These are phyloP conservation scores for Ophiocordyceps unilateralis DNA, from an alignment of 2,329 filamentous ascomycete species.

Conservation along the genomic window DNA sequence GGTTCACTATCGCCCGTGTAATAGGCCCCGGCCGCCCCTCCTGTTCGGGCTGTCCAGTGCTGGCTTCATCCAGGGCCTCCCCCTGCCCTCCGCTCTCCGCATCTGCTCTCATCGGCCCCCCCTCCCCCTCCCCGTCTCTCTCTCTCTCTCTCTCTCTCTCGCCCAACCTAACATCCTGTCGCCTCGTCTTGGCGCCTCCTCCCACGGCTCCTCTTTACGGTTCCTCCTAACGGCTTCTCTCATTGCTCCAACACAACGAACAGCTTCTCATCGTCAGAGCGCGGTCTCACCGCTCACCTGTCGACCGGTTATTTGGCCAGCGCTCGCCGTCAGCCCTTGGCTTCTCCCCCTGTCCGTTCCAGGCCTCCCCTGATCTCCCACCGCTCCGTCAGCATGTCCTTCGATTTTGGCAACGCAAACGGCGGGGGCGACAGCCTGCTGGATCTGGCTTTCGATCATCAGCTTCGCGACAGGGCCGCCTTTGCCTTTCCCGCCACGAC, in stretches of 20 bases:
- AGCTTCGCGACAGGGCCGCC: slow-evolving; percentile 36
- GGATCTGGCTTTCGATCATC: slow-evolving; percentile 42
- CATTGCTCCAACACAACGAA: neutral
- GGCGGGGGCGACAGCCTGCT: slow-evolving; percentile 40
- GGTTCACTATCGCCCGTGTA: neutral
- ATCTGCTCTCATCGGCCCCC: neutral
- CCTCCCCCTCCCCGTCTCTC: neutral
- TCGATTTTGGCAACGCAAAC: slow-evolving; percentile 38
- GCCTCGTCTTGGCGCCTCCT: slow-evolving; percentile 10
- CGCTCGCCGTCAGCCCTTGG: slow-evolving; percentile 7
- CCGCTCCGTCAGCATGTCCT: slow-evolving; percentile 29
- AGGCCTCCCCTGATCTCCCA: slow-evolving; percentile 14
- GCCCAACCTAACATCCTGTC: neutral
- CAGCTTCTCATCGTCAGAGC: slow-evolving; percentile 19
- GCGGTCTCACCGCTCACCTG: slow-evolving; percentile 23
- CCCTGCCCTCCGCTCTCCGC: neutral
- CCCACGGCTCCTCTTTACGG: slow-evolving; percentile 9
- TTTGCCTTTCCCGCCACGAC: slow-evolving; percentile 11
- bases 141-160: neutral
- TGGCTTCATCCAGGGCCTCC: neutral
- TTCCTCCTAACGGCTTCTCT: neutral
- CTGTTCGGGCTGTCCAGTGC: neutral
- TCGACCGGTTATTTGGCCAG: neutral
- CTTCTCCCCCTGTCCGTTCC: slow-evolving; percentile 10
- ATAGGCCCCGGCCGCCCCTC: neutral